A percentile compares a stretch with the other conserved stretches of the same genome.
These are phyloP conservation scores for Lindgomyces ingoldianus DNA, from an alignment of 495 filamentous ascomycete species.

Conservation along the genomic window DNA sequence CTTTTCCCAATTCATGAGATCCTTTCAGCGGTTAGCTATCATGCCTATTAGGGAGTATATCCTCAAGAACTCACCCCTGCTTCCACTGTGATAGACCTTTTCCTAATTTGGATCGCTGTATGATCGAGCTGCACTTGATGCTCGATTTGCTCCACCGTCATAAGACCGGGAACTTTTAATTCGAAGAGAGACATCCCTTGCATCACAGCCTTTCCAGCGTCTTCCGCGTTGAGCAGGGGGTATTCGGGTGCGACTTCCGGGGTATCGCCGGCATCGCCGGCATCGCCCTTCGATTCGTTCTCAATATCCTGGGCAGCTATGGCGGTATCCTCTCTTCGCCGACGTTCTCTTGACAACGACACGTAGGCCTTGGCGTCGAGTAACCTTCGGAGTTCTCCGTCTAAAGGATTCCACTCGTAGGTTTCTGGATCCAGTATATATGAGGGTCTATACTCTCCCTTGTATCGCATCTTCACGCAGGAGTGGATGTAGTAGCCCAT, in stretches of 20 bases:
- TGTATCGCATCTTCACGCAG: conserved; percentile 84
- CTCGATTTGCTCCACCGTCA: conserved; percentile 64
- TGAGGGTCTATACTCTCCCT: conserved; percentile 81
- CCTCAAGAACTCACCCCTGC: conserved; percentile 4
- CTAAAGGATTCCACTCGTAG: conserved; percentile 72
- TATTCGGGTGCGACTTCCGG: conserved; percentile 25
- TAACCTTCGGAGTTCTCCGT: conserved; percentile 62
- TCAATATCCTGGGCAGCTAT: background rate
- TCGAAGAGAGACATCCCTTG: conserved; percentile 60
- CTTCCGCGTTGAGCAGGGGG: conserved; percentile 10
- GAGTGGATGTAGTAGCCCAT: conserved; percentile 77
- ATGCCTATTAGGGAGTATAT: background rate
- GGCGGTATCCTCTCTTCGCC: background rate
- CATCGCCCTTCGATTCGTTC: too few species aligned
- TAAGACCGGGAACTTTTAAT: conserved; percentile 74
- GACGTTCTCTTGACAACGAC: conserved; percentile 59
- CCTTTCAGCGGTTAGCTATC: conserved; percentile 35
- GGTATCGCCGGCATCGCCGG: conserved; percentile 45
- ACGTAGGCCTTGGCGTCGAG: conserved; percentile 70
- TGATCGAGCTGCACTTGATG: conserved; percentile 62
- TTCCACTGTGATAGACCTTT: background rate
- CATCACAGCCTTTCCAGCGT: conserved; percentile 40
- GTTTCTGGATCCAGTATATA: conserved; percentile 80
- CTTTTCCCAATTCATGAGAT: conserved; percentile 68
- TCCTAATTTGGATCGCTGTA: conserved; percentile 2